Percentiles rank a stretch among this genome's conserved stretches.
Conservation (phyloP, 805 yeast species). For the Candida loeiensis region DNA sequence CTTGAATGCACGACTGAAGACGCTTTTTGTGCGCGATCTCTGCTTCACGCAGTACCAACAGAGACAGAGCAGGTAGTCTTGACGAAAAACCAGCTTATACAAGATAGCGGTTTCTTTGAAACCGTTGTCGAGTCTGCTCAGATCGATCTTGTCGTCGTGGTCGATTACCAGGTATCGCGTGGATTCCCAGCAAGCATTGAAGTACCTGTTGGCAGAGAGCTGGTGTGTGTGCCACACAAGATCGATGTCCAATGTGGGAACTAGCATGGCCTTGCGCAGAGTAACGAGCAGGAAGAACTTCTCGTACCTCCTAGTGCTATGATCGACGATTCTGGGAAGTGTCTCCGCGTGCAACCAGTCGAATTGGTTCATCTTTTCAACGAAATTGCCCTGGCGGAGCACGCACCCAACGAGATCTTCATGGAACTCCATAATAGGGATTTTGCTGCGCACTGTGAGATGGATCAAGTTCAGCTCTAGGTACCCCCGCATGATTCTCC, state of each 20-base stretch:
- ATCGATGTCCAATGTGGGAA: constrained; percentile 27
- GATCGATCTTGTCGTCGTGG: constrained; percentile 10
- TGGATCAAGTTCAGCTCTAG: constrained; percentile 8
- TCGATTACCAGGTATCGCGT: constrained; percentile 11
- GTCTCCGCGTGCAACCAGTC: constrained; percentile 14
- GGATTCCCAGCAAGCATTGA: constrained; percentile 14
- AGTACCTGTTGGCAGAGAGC: constrained; percentile 15
- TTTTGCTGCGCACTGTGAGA: constrained; percentile 7
- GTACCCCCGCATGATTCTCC: constrained; percentile 8
- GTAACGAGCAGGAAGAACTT: constrained; percentile 14
- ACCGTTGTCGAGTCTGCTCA: constrained; percentile 1
- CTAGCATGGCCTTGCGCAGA: constrained; percentile 7
- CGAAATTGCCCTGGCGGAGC: constrained; percentile 20
- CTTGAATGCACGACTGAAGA: neutral
- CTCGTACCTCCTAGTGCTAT: constrained; percentile 17
- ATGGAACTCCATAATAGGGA: constrained; percentile 5
- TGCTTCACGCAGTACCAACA: constrained; percentile 11
- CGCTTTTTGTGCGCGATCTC: neutral
- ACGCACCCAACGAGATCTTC: constrained; percentile 27
- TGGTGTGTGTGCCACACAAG: constrained; percentile 29
- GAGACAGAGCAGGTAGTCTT: constrained; percentile 12
- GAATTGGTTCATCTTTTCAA: constrained; percentile 17
- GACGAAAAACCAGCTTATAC: constrained; percentile 8
- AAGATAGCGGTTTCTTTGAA: constrained; percentile 12
- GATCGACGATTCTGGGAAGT: too few species aligned